Conservation (phyloP, 768 basidiomycete species). For the Phanerochaete carnosa region DNA sequence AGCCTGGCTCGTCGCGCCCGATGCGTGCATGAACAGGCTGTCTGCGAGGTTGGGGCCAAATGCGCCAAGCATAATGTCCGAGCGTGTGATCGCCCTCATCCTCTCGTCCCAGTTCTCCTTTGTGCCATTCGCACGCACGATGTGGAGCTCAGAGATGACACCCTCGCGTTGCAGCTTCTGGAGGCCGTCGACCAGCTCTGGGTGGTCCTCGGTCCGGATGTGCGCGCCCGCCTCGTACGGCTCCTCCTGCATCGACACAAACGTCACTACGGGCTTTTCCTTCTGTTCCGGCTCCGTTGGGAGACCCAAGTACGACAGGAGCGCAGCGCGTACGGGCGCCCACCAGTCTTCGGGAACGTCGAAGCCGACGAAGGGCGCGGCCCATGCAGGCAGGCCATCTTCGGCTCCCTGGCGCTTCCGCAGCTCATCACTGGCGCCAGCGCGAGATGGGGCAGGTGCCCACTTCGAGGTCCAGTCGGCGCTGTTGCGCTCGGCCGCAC, state of each 20-base stretch:
- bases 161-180: slow-evolving; percentile 41
- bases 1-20: slow-evolving; percentile 25
- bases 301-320: slow-evolving; percentile 33
- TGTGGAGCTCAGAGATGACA: slow-evolving; percentile 48
- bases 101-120: slow-evolving; percentile 51
- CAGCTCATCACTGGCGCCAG: slow-evolving; percentile 11
- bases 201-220: slow-evolving; percentile 54
- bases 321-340: slow-evolving; percentile 39
- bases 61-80: slow-evolving; percentile 58
- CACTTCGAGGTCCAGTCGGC: slow-evolving; percentile 15
- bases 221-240: slow-evolving; percentile 37
- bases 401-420: slow-evolving; percentile 14
- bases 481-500: slow-evolving; percentile 48
- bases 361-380: slow-evolving; percentile 42
- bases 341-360: slow-evolving; percentile 59
- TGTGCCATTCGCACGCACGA: slow-evolving; percentile 43
- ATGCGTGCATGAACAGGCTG: slow-evolving; percentile 64
- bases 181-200: slow-evolving; percentile 57
- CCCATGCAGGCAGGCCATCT: slow-evolving; percentile 38
- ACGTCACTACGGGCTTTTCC: slow-evolving; percentile 55
- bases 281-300: slow-evolving; percentile 30
- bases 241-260: slow-evolving; percentile 62
- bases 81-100: slow-evolving; percentile 52
- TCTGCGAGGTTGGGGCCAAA: slow-evolving; percentile 64
- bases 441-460: slow-evolving; percentile 1